phyloP scores from a whole-genome alignment of 2,329 filamentous ascomycete genomes.

The Diaporthe humulicola region DNA sequence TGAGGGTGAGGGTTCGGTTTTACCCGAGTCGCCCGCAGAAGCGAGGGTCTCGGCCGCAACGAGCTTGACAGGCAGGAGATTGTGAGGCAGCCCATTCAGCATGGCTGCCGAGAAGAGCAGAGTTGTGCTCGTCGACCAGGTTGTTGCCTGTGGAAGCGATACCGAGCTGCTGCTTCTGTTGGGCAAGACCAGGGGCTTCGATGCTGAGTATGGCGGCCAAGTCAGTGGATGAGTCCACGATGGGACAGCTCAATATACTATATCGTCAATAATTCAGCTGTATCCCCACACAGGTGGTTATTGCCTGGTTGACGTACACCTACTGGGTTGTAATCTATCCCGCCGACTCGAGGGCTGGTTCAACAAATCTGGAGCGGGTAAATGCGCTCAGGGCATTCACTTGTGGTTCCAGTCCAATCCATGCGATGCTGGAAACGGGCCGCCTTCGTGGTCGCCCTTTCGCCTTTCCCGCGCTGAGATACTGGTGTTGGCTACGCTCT shows the following conservation, averaged over 20 bases:
- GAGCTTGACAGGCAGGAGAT: background rate
- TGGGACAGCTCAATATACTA: background rate
- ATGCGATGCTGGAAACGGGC: background rate
- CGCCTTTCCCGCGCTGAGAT: background rate
- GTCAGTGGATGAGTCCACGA: background rate
- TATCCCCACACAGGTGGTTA: background rate
- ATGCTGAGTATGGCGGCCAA: background rate
- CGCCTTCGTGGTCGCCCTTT: background rate
- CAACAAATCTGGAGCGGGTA: background rate
- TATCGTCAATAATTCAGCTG: background rate
- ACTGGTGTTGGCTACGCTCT: background rate
- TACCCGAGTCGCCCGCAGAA: constrained; percentile 18
- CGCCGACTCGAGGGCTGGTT: background rate
- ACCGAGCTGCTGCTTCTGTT: background rate
- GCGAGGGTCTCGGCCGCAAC: constrained; percentile 6
- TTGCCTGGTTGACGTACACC: background rate
- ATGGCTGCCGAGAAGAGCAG: background rate
- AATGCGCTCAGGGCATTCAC: background rate
- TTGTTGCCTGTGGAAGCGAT: background rate
- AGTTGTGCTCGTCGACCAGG: background rate
- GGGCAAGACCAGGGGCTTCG: background rate
- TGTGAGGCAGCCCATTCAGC: constrained; percentile 18
- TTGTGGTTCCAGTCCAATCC: background rate
- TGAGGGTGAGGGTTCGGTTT: background rate
- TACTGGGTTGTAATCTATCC: background rate